phyloP scores from a whole-genome alignment of 768 basidiomycete genomes.

The Floccularia luteovirens region DNA sequence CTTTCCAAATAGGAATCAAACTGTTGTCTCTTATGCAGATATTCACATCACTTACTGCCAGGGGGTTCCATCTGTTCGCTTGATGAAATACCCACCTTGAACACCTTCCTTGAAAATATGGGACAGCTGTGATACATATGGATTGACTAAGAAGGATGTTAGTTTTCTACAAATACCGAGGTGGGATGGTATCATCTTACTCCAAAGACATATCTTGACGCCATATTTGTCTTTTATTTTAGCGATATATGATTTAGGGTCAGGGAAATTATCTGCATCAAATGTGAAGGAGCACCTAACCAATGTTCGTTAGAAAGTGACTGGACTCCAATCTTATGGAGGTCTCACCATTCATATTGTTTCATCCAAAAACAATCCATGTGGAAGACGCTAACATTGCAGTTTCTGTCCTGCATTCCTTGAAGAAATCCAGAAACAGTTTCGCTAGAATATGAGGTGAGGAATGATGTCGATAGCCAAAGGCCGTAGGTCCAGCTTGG shows the following conservation, averaged over 20 bases:
- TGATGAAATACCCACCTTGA: constrained; percentile 63
- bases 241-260: constrained; percentile 56
- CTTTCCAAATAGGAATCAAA: constrained; percentile 15
- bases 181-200: constrained; percentile 20
- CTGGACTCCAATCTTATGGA: neutral
- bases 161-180: neutral
- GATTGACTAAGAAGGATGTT: constrained; percentile 44
- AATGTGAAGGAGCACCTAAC: constrained; percentile 68
- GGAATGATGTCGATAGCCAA: constrained; percentile 73
- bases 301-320: neutral
- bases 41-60: constrained; percentile 44
- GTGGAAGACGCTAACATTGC: constrained; percentile 66
- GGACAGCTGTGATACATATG: constrained; percentile 64
- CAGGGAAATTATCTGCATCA: constrained; percentile 69
- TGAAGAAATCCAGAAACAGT: constrained; percentile 66
- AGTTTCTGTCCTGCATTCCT: constrained; percentile 59
- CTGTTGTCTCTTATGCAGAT: constrained; percentile 5
- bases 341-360: constrained; percentile 52
- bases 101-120: constrained; percentile 65
- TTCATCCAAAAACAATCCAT: constrained; percentile 77
- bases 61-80: constrained; percentile 56
- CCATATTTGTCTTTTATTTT: constrained; percentile 55
- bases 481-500: constrained; percentile 74
- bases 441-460: constrained; percentile 59
- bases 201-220: constrained; percentile 72